phyloP scores from a whole-genome alignment of 2,329 filamentous ascomycete species.

The Ascochyta pisi region DNA sequence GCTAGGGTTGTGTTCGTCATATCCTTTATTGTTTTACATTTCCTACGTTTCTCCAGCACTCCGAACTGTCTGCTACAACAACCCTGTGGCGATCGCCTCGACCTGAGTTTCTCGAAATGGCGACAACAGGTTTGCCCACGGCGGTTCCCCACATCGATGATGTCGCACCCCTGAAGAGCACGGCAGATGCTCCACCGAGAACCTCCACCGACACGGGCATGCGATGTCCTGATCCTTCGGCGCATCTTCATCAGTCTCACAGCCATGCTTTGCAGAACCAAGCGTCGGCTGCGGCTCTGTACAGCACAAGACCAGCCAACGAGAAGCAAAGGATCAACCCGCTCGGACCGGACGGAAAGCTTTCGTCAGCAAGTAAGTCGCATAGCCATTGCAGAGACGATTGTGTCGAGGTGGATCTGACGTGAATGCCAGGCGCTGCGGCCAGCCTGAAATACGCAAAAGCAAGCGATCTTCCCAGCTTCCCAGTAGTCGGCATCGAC shows the following conservation, averaged over 20 bases:
- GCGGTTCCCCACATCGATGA: conserved; percentile 30
- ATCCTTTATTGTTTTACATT: conserved; percentile 9
- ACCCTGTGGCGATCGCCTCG: conserved; percentile 14
- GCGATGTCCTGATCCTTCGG: conserved; percentile 54
- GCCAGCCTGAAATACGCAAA: conserved; percentile 74
- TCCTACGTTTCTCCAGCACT: background rate
- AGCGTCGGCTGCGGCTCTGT: conserved; percentile 68
- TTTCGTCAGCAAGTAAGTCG: conserved; percentile 63
- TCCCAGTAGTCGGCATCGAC: conserved; percentile 69
- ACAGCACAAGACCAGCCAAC: conserved; percentile 49
- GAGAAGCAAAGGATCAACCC: conserved; percentile 38
- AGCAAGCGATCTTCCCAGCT: conserved; percentile 76
- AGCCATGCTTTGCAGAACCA: conserved; percentile 52
- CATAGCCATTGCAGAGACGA: background rate
- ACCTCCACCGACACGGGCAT: conserved; percentile 23
- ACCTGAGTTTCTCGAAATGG: conserved; percentile 28
- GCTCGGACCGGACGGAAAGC: conserved; percentile 61
- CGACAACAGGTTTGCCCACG: conserved; percentile 32
- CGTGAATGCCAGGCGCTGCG: conserved; percentile 59
- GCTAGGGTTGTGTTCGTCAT: conserved; percentile 11
- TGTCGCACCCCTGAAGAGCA: conserved; percentile 28
- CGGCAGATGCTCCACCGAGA: conserved; percentile 30
- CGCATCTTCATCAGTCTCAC: conserved; percentile 34
- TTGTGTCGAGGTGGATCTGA: conserved; percentile 11
- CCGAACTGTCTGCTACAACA: background rate